Evolutionary conservation across 495 filamentous ascomycete genomes (phyloP), one percentile per base, ranked within the genome.

Genomic region (Aspergillus bertholletiae): DNA sequence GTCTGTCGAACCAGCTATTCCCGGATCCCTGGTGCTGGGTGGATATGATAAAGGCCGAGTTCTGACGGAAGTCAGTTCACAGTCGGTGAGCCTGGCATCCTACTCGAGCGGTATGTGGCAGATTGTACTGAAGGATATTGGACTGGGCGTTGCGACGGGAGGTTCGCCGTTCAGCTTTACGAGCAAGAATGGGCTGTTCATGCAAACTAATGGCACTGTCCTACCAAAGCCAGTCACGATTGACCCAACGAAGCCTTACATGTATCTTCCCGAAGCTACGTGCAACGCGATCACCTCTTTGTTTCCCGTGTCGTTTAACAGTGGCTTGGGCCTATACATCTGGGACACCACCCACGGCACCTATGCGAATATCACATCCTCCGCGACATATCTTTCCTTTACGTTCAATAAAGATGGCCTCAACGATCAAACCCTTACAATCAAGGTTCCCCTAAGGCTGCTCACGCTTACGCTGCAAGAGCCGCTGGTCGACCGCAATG

Each of bases 371-470:
- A 74, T 84, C 49, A 55, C 78, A 18, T 66, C 56, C 23, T 81
- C 80, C 13, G 67, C 80, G 2, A 66, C 77, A 2, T 78, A 73
- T 44, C 66, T 84, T 6, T 64, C 66, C 40, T 84, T 84, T 55
- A 70, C 68, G 17, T 81, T 84, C 54, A 46, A 46, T 17, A 61
- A 69, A 21, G 53, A 63, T 40, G 51, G 46, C 48, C 54, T 26
- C 55, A 57, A 56, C 59, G 62, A 56, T 7, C 54, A 63, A 24
- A 71, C 74, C 37, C 56, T 79, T 46, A 72, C 67, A 2, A 79
- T 84, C 57, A 81, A 80, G 15, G 73, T 82, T 9, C 80, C 81
- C 3, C 77, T 84, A 53, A 66, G 65, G 23, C 70, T 82, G 13
- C 66, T 84, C 5, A 80, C 78, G 46, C 74, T 84, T 12, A 80